These are phyloP conservation scores for Saccharum spontaneum DNA, from an alignment of 176 grass and related monocot genomes.

Conservation along the genomic window DNA sequence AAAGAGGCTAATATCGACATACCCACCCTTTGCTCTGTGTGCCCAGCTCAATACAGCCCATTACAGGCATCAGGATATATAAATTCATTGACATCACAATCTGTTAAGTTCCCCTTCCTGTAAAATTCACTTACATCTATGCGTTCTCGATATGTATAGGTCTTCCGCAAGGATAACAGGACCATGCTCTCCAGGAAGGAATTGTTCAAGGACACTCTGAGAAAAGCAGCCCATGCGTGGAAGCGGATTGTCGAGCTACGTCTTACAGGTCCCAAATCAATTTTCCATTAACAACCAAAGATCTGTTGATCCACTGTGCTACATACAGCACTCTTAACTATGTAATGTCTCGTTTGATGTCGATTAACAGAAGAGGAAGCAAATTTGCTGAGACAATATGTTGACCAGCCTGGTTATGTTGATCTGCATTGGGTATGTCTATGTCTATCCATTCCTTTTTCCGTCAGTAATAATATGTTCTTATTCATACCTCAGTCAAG, in stretches of 20 bases:
- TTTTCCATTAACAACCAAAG: not conserved
- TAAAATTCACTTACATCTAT: too few relatives aligned
- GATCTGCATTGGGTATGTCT: too few relatives aligned
- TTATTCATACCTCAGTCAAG: conserved; percentile 27
- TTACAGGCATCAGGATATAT: not conserved
- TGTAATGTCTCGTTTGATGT: not conserved
- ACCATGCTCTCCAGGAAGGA: conserved; percentile 79
- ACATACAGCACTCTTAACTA: not conserved
- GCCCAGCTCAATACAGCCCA: not conserved
- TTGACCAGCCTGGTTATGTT: conserved; percentile 62
- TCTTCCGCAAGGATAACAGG: conserved; percentile 86
- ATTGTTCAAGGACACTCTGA: conserved; percentile 89
- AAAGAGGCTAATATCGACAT: too few relatives aligned
- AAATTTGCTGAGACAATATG: conserved; percentile 57
- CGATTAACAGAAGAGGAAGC: conserved; percentile 83
- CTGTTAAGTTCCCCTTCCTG: too few relatives aligned
- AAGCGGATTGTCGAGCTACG: conserved; percentile 83
- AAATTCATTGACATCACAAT: too few relatives aligned
- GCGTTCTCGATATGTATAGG: conserved; percentile 33
- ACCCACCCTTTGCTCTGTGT: not conserved
- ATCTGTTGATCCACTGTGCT: not conserved
- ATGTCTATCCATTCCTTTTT: too few relatives aligned
- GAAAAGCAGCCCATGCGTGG: conserved; percentile 74
- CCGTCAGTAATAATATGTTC: too few relatives aligned
- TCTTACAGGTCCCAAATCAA: conserved; percentile 58